These are phyloP conservation scores for Pisolithus marmoratus DNA, from an alignment of 768 basidiomycete species.

Conservation along the genomic window DNA sequence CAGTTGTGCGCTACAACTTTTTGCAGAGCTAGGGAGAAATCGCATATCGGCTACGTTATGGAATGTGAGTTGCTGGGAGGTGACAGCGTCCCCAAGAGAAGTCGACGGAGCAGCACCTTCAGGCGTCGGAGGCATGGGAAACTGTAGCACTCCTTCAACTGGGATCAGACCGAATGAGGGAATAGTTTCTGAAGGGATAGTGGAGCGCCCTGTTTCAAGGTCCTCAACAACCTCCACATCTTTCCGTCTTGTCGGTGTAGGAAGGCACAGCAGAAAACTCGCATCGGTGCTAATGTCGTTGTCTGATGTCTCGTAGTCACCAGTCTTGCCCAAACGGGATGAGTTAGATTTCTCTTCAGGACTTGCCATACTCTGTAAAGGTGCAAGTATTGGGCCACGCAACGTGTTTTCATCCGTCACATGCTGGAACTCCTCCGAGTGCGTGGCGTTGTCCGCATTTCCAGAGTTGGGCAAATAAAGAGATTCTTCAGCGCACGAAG, in stretches of 20 bases:
- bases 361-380: no score
- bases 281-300: neutral
- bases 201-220: neutral
- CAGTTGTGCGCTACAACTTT: conserved; percentile 1
- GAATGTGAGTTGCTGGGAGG: neutral
- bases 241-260: neutral
- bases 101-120: conserved; percentile 4
- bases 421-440: neutral
- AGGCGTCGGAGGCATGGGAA: conserved; percentile 15
- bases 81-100: neutral
- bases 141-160: conserved; percentile 9
- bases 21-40: neutral
- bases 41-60: neutral
- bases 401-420: no score
- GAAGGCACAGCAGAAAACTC: neutral
- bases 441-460: neutral
- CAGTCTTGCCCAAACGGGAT: neutral
- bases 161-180: conserved; percentile 1
- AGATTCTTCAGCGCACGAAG: conserved; percentile 1
- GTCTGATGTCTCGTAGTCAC: neutral
- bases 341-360: no score
- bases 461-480: neutral
- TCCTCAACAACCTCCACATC: neutral
- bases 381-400: no score
- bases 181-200: neutral